Percentiles rank a stretch among this genome's conserved stretches.
These are phyloP conservation scores for Linnemannia schmuckeri DNA, from an alignment of 192 early-diverging fungal species.

Conservation along the genomic window DNA sequence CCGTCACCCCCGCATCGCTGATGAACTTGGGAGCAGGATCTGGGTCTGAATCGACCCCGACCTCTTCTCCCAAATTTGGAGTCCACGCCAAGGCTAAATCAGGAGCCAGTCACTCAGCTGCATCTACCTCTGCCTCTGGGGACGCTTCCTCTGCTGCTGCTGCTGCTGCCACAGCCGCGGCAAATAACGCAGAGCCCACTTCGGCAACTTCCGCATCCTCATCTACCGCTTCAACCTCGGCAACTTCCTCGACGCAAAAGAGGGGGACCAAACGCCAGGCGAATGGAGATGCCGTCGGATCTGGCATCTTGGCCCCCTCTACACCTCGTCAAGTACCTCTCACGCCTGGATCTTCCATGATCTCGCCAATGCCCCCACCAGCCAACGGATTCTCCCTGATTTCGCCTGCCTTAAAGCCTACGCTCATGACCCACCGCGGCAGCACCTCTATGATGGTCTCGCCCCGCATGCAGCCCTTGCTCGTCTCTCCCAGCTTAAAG, in stretches of 20 bases:
- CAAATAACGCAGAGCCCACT: background rate
- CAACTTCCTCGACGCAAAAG: slow-evolving; percentile 30
- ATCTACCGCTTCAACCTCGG: background rate
- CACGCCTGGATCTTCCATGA: slow-evolving; percentile 18
- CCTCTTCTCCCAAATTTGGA: slow-evolving; percentile 36
- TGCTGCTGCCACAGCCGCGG: background rate
- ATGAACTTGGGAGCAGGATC: slow-evolving; percentile 70
- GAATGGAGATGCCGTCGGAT: slow-evolving; percentile 21
- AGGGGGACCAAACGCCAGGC: slow-evolving; percentile 43
- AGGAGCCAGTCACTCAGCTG: background rate
- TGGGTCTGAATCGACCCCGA: slow-evolving; percentile 38
- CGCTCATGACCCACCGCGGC: slow-evolving; percentile 36
- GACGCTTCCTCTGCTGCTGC: background rate
- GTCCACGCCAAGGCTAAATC: slow-evolving; percentile 23
- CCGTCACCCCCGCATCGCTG: slow-evolving; percentile 78
- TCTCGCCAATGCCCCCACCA: slow-evolving; percentile 51
- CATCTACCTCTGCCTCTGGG: background rate
- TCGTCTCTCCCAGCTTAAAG: slow-evolving; percentile 46
- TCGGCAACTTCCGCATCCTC: background rate
- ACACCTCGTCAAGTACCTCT: slow-evolving; percentile 42
- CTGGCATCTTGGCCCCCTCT: slow-evolving; percentile 35
- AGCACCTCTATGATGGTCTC: slow-evolving; percentile 28
- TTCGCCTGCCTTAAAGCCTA: slow-evolving; percentile 45
- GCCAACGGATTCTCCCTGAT: slow-evolving; percentile 44
- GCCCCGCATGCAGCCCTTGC: slow-evolving; percentile 38